Evolutionary conservation across 2,329 filamentous ascomycete genomes (phyloP), one percentile per base, ranked within the genome.

Genomic region (Stromatinia cepivora): DNA sequence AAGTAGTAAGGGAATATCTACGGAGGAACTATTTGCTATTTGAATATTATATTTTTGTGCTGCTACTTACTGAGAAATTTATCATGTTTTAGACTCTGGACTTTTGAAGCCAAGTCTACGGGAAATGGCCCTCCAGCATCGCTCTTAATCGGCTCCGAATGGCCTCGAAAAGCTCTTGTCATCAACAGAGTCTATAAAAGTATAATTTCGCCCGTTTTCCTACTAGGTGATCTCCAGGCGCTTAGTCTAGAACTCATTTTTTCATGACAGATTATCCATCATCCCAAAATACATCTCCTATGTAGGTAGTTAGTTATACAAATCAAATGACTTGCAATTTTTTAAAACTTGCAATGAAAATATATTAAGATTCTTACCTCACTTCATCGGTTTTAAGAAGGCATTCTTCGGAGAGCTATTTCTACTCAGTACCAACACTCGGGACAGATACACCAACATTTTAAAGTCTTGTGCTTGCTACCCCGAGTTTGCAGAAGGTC

Each of bases 401-500:
- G 15, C 36, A 59, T 59, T 25, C 17, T 59, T 45, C 56, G 15
- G 36, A 59, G 56, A 15, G 36, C 36, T 57, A 15, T 31, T 61
- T 31, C 25, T 48, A 62, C 59, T 20, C 31, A 50, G 45, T 50
- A 22, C 13, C 59, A 10, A 25, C 22, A 63, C 59, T 63, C 59
- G 46, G 45, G 31, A 63, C 34, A 62, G 20, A 17, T 17, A 36
- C 22, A 25, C 31, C 59, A 63, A 63, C 31, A 52, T 63, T 34
- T 25, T 7, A 17, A 20, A 8, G 22, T 28, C n/a, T 42, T 25
- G 6, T 25, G 22, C 11, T 36, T 34, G 45, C 59, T 63, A 63
- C 59, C 45, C 59, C 59, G 45, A 63, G 59, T 63, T 63, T 50
- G 46, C 22, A 39, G 46, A 63, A 50, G 46, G 46, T 36, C 59